These are phyloP conservation scores for Carex cristatella DNA, from an alignment of 176 grass and related monocot species.

Conservation along the genomic window DNA sequence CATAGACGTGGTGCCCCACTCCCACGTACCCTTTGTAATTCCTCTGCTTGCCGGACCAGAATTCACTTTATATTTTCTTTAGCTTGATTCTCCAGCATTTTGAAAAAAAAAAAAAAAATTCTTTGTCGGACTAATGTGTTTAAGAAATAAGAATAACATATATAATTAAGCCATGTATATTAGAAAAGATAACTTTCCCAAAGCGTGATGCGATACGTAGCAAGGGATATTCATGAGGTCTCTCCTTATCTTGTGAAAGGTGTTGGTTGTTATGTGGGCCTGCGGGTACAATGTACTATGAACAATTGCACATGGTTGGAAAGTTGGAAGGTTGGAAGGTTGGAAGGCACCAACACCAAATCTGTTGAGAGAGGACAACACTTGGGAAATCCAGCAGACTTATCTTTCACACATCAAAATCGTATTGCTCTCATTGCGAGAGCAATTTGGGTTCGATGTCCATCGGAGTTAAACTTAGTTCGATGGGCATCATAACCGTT, in stretches of 20 bases:
- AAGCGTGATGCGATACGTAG: neutral
- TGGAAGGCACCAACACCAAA: neutral
- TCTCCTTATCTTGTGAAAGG: neutral
- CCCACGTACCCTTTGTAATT: too few relatives aligned
- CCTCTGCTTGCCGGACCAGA: too few relatives aligned
- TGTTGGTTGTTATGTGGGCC: neutral
- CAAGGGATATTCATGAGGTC: neutral
- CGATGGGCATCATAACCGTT: too few relatives aligned
- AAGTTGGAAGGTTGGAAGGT: neutral
- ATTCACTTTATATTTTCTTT: neutral
- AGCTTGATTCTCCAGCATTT: neutral
- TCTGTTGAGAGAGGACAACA: neutral
- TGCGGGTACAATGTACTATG: neutral
- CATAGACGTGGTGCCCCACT: too few relatives aligned
- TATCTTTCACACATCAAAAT: neutral
- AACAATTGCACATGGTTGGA: neutral
- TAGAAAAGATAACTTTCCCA: neutral
- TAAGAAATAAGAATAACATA: neutral
- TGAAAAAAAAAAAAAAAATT: neutral
- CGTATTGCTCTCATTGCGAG: neutral
- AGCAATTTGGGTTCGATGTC: too few relatives aligned
- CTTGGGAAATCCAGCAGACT: neutral
- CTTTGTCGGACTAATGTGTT: neutral
- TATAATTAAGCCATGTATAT: neutral
- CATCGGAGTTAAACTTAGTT: too few relatives aligned